These are phyloP conservation scores for Beauveria pseudobassiana DNA, from an alignment of 2,329 filamentous ascomycete species.

Conservation along the genomic window DNA sequence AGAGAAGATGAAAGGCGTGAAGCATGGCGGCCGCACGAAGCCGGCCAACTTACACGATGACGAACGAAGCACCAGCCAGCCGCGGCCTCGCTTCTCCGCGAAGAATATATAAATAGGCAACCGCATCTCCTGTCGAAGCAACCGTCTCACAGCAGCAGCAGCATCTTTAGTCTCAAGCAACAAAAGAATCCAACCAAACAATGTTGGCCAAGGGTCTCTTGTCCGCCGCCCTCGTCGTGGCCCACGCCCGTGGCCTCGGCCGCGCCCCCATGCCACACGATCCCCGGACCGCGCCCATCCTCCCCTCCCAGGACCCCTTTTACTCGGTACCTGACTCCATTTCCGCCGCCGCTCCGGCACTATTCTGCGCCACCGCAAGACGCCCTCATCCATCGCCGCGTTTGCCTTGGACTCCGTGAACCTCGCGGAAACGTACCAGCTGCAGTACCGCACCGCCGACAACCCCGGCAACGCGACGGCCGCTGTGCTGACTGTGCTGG, in stretches of 20 bases:
- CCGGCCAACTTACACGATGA: background rate
- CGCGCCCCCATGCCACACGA: background rate
- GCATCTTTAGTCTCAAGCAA: background rate
- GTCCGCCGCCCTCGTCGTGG: background rate
- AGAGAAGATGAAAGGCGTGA: background rate
- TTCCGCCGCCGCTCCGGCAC: background rate
- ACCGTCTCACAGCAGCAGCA: background rate
- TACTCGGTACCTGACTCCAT: slow-evolving; percentile 14
- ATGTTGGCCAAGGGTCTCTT: background rate
- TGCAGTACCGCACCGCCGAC: slow-evolving; percentile 34
- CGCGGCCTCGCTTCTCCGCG: background rate
- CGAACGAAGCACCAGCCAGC: background rate
- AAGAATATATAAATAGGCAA: background rate
- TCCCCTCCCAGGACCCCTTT: slow-evolving; percentile 15
- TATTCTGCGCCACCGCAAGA: slow-evolving; percentile 12
- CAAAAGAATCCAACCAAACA: background rate
- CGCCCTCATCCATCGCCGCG: slow-evolving; percentile 11
- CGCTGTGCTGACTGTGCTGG: slow-evolving; percentile 31
- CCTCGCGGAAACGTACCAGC: slow-evolving; percentile 20
- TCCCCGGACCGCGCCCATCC: background rate
- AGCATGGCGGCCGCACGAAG: background rate
- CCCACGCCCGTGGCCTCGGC: background rate
- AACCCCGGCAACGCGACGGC: slow-evolving; percentile 25
- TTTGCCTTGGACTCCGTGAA: slow-evolving; percentile 15
- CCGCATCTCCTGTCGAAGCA: background rate